A percentile compares a stretch with the other conserved stretches of the same genome.
Conservation (phyloP, 352 stramenopile genomes). For the Globisporangium abappressorium region DNA sequence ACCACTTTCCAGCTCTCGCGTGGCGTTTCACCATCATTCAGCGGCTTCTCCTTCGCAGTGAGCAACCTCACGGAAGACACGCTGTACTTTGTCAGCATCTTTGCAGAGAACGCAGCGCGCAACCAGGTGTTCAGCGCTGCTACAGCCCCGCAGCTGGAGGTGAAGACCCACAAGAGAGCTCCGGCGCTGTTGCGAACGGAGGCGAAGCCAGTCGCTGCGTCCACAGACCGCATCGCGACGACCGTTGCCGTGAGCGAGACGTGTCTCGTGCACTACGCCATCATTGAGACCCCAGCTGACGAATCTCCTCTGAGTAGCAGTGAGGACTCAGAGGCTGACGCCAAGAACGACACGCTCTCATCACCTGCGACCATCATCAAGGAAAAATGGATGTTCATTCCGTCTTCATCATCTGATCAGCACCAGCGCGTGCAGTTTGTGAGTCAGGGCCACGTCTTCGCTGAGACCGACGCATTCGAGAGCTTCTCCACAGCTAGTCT, state of each 20-base stretch:
- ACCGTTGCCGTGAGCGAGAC: conserved; percentile 23
- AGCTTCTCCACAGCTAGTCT: conserved; percentile 27
- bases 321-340: background rate
- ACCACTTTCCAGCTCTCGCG: conserved; percentile 26
- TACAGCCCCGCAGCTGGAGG: conserved; percentile 13
- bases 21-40: background rate
- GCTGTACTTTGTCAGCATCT: conserved; percentile 41
- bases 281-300: conserved; percentile 15
- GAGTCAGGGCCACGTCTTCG: conserved; percentile 4
- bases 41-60: conserved; percentile 37
- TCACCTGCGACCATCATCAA: conserved; percentile 15
- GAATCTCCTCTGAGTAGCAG: background rate
- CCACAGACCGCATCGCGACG: conserved; percentile 31
- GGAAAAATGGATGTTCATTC: conserved; percentile 2
- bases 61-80: conserved; percentile 57
- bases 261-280: conserved; percentile 49
- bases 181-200: conserved; percentile 24
- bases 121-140: conserved; percentile 50
- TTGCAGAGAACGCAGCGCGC: conserved; percentile 48
- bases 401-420: background rate
- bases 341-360: background rate
- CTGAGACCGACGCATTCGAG: background rate
- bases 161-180: conserved; percentile 46
- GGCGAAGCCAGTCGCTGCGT: conserved; percentile 28
- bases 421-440: conserved; percentile 10